Evolutionary conservation across 805 yeast genomes (phyloP), one percentile per base, ranked within the genome.

Genomic region (Spathaspora sp.): DNA sequence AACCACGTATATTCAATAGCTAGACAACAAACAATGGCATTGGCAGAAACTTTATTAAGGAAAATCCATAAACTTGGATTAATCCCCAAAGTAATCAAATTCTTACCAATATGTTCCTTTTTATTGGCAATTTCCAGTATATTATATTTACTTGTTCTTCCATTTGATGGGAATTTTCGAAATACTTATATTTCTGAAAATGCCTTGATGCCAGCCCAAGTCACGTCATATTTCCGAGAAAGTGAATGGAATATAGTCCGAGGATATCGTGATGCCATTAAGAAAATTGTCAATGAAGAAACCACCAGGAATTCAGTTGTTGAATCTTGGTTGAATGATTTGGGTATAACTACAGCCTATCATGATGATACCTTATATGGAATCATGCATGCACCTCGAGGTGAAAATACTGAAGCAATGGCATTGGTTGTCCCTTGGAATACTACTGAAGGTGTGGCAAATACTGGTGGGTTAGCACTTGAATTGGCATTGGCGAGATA

Each of bases 151-250:
- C 64, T 79, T 12, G 68, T 78, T 19, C 72, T 91, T 47, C 97
- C 98, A 0, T 55, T 83, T 58, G 87, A 87, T 16, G 98, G 97
- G 18, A 89, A 89, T 62, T 89, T 73, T 65, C 75, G 97, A 50
- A 69, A 76, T 55, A 90, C 97, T 1, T 94, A 94, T 66, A 87
- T 92, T 11, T 87, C 96, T 7, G 99, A 94, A 64, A 94, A 94
- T 68, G 99, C 99, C 31, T 74, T 94, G 65, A 85, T 94, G 89
- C 97, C 99, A 7, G 92, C 96, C 0, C 98, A 94, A 66, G 98
- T 94, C 2, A 85, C 86, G 59, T 85, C 96, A 20, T 91, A 90
- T 64, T 94, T 89, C 66, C 78, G 97, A 50, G 98, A 93, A 62
- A 82, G 90, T 42, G 98, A 94, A 65, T 94, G 98, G 97, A 89